Evolutionary conservation across 345 rosid genomes (phyloP).

Genomic region (Lagerstroemia speciosa): DNA sequence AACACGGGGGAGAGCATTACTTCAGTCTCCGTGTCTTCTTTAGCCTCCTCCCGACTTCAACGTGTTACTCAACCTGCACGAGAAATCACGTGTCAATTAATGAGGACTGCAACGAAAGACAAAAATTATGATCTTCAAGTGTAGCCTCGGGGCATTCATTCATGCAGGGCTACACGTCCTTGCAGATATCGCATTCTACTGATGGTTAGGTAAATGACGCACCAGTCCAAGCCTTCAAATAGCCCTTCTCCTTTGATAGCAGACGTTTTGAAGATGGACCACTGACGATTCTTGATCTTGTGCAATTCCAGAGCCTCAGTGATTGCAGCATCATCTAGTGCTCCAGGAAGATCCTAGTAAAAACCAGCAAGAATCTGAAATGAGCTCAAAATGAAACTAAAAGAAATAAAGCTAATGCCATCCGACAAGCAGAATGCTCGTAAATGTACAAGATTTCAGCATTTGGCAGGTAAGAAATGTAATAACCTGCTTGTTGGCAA

Average conservation of each 20-base stretch:
- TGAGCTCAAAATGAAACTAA: too few relatives aligned
- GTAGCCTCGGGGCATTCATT: too few relatives aligned
- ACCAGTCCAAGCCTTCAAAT: slow-evolving; percentile 77
- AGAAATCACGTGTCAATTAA: background rate
- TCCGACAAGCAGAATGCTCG: background rate
- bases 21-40: background rate
- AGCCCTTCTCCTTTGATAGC: slow-evolving; percentile 70
- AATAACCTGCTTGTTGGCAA: slow-evolving; percentile 70
- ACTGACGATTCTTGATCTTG: slow-evolving; percentile 61
- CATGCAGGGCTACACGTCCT: background rate
- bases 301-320: slow-evolving; percentile 64
- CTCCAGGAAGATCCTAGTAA: slow-evolving; percentile 68
- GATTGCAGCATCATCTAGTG: slow-evolving; percentile 58
- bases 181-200: background rate
- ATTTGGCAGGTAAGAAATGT: background rate
- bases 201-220: slow-evolving; percentile 8
- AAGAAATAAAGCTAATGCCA: too few relatives aligned
- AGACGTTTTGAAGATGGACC: slow-evolving; percentile 69
- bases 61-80: slow-evolving; percentile 53
- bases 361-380: slow-evolving; percentile 2
- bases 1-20: background rate
- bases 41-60: slow-evolving; percentile 35
- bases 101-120: background rate
- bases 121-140: too few relatives aligned
- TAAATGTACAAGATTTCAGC: background rate